Evolutionary conservation across 805 yeast genomes (phyloP).

Genomic region (Cyberlindnera misumaiensis): DNA sequence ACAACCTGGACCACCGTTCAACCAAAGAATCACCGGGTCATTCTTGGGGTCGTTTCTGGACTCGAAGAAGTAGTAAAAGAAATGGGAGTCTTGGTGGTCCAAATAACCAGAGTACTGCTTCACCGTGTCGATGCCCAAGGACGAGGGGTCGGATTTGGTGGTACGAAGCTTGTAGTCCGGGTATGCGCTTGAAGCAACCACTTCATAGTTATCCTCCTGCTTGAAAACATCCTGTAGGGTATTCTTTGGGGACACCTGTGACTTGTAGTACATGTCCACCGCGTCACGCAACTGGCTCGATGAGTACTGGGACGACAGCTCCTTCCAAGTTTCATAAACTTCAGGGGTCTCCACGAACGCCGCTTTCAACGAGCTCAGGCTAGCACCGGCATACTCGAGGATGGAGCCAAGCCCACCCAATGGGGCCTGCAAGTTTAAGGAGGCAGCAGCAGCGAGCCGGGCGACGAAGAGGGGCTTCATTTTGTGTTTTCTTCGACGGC

Average conservation of each 20-base stretch:
- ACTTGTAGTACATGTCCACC: slow-evolving; percentile 9
- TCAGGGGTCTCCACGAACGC: slow-evolving; percentile 7
- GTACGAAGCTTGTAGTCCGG: slow-evolving; percentile 16
- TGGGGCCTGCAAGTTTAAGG: slow-evolving; percentile 10
- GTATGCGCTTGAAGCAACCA: slow-evolving; percentile 4
- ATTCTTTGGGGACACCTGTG: slow-evolving; percentile 14
- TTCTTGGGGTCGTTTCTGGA: slow-evolving; percentile 79
- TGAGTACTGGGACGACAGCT: slow-evolving; percentile 26
- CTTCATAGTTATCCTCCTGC: slow-evolving; percentile 4
- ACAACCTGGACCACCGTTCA: slow-evolving; percentile 97
- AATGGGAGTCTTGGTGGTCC: slow-evolving; percentile 72
- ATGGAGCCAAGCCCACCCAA: slow-evolving; percentile 6
- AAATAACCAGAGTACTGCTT: slow-evolving; percentile 80
- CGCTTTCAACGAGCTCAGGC: slow-evolving; percentile 4
- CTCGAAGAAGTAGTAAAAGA: slow-evolving; percentile 86
- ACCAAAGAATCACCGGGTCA: slow-evolving; percentile 84
- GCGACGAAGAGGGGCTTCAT: slow-evolving; percentile 1
- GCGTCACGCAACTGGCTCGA: slow-evolving; percentile 6
- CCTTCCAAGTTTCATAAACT: slow-evolving; percentile 24
- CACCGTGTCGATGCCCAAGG: slow-evolving; percentile 70
- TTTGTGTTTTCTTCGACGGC: background rate
- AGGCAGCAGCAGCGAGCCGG: slow-evolving; percentile 8
- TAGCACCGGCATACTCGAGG: slow-evolving; percentile 7
- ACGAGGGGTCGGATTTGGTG: slow-evolving; percentile 28
- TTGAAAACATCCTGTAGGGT: slow-evolving; percentile 8